These are phyloP conservation scores for Arctium lappa DNA, from an alignment of 129 eudicot genomes.

Conservation along the genomic window DNA sequence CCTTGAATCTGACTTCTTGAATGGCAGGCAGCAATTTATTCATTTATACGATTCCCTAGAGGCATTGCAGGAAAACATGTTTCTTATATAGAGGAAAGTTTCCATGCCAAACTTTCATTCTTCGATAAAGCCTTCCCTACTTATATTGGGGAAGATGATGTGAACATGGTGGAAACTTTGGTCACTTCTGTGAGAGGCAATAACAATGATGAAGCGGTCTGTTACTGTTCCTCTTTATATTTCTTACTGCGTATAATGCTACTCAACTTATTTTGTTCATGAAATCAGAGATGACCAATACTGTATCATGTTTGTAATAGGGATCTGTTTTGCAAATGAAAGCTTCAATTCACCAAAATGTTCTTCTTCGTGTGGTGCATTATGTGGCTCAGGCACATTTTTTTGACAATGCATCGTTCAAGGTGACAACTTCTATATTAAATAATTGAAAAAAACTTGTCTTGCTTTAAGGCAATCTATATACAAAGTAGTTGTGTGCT, in stretches of 20 bases:
- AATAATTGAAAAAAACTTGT: neutral
- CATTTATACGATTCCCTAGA: slow-evolving; percentile 81
- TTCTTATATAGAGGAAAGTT: slow-evolving; percentile 26
- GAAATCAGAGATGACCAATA: neutral
- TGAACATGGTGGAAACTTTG: slow-evolving; percentile 54
- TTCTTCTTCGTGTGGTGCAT: slow-evolving; percentile 55
- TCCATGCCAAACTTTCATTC: slow-evolving; percentile 24
- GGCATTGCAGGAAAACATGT: slow-evolving; percentile 37
- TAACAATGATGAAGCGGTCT: slow-evolving; percentile 39
- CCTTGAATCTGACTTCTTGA: slow-evolving; percentile 10
- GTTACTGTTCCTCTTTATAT: slow-evolving; percentile 4
- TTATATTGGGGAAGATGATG: slow-evolving; percentile 34
- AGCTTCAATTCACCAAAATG: slow-evolving; percentile 49
- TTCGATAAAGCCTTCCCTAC: slow-evolving; percentile 51
- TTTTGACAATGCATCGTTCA: slow-evolving; percentile 55
- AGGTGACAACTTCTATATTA: slow-evolving; percentile 32
- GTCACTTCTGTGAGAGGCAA: slow-evolving; percentile 25
- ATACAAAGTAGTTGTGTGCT: neutral
- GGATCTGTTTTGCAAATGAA: slow-evolving; percentile 47
- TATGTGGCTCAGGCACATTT: slow-evolving; percentile 49
- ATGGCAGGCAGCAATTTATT: slow-evolving; percentile 53
- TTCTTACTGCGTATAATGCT: neutral
- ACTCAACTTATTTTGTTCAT: neutral
- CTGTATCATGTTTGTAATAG: slow-evolving; percentile 33
- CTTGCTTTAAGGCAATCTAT: neutral